A percentile compares a stretch with the other conserved stretches of the same genome.
These are phyloP conservation scores for Thuidium tamariscinum DNA, from an alignment of 225 moss, liverwort and hornwort genomes.

Conservation along the genomic window DNA sequence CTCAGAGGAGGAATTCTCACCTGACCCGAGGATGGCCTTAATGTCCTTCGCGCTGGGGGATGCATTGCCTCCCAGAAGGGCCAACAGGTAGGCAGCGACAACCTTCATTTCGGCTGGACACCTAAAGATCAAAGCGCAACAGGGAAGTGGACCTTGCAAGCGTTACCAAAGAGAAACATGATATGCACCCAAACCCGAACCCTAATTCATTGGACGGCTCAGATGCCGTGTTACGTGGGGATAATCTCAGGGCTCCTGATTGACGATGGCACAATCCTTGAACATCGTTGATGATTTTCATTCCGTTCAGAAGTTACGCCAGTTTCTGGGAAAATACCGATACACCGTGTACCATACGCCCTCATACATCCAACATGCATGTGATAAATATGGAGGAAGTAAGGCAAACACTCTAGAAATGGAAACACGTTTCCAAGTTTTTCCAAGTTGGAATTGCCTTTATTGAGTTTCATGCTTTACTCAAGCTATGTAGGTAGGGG, in stretches of 20 bases:
- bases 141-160: too few relatives aligned
- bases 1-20: not conserved
- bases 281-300: not conserved
- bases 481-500: not conserved
- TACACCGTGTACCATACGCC: not conserved
- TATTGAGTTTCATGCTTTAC: not conserved
- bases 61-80: not conserved
- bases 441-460: not conserved
- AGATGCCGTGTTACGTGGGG: not conserved
- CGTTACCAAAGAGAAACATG: not conserved
- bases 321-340: not conserved
- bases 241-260: not conserved
- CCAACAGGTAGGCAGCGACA: not conserved
- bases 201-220: not conserved
- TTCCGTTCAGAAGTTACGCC: not conserved
- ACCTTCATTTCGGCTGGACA: not conserved
- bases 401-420: fast-evolving
- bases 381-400: not conserved
- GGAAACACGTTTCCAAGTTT: fast-evolving
- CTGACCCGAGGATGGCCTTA: not conserved
- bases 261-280: not conserved
- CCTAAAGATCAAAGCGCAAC: not conserved
- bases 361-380: not conserved
- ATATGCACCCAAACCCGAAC: not conserved
- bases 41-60: not conserved